Conservation (phyloP, 2,329 filamentous ascomycete species). For the Paramyrothecium roridum region DNA sequence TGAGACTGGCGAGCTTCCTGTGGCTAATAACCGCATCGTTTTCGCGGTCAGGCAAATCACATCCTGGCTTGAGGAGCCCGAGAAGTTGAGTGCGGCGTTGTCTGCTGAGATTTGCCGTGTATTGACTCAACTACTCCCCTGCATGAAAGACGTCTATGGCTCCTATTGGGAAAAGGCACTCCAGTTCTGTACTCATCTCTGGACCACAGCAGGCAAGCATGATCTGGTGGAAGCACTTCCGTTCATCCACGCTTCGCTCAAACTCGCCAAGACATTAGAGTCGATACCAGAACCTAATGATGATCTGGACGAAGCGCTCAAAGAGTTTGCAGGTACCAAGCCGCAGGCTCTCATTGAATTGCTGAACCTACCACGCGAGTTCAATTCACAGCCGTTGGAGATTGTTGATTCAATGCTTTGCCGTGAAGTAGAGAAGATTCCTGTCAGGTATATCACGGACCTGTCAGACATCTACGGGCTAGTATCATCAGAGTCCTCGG, state of each 20-base stretch:
- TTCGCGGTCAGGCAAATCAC: constrained; percentile 80
- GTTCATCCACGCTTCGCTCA: constrained; percentile 68
- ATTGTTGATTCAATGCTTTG: constrained; percentile 75
- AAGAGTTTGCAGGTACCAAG: constrained; percentile 53
- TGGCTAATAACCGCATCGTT: constrained; percentile 67
- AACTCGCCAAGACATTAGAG: constrained; percentile 63
- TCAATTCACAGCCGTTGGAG: constrained; percentile 61
- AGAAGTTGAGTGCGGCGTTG: constrained; percentile 40
- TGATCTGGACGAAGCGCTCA: constrained; percentile 74
- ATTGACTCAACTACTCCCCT: constrained; percentile 63
- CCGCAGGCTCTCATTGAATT: constrained; percentile 59
- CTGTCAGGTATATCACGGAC: constrained; percentile 59
- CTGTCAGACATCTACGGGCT: constrained; percentile 70
- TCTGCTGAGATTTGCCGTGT: constrained; percentile 51
- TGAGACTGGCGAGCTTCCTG: constrained; percentile 48
- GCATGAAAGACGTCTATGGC: constrained; percentile 80
- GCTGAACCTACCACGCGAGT: constrained; percentile 49
- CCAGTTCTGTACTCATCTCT: constrained; percentile 55
- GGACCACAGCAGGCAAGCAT: constrained; percentile 45
- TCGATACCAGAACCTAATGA: constrained; percentile 74
- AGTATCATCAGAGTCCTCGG: constrained; percentile 69
- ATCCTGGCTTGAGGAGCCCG: constrained; percentile 60
- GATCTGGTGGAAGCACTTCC: constrained; percentile 50
- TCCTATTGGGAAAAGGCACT: constrained; percentile 75
- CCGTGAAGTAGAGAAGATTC: constrained; percentile 63